A percentile compares a stretch with the other conserved stretches of the same genome.
phyloP scores from a whole-genome alignment of 2,329 filamentous ascomycete genomes.

The Colletotrichum sp. region DNA sequence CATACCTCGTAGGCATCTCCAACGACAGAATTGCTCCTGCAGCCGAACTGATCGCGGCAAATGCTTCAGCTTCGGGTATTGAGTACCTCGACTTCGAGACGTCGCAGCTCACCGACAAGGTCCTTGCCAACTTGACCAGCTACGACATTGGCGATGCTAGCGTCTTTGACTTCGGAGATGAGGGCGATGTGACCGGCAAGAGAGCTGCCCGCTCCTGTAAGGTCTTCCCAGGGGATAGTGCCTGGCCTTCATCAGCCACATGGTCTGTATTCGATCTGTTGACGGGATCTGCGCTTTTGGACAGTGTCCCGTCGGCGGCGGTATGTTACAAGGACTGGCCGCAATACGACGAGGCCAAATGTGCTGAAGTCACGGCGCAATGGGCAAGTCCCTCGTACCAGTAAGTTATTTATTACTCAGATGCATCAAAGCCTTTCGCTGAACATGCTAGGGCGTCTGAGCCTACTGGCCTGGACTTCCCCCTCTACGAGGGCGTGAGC shows the following conservation, averaged over 20 bases:
- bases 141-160: background rate
- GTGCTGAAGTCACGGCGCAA: conserved; percentile 32
- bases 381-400: conserved; percentile 23
- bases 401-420: conserved; percentile 20
- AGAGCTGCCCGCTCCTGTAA: conserved; percentile 9
- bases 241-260: background rate
- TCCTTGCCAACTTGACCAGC: background rate
- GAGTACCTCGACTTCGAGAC: background rate
- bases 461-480: conserved; percentile 59
- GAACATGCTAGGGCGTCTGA: background rate
- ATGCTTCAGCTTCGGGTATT: background rate
- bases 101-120: background rate
- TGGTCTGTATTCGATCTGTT: conserved; percentile 8
- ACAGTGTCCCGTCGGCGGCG: conserved; percentile 31
- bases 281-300: background rate
- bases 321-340: conserved; percentile 39
- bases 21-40: background rate
- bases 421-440: too few species aligned
- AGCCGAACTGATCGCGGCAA: background rate
- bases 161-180: background rate
- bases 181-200: background rate
- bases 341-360: conserved; percentile 40
- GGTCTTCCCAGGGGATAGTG: background rate
- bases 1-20: background rate
- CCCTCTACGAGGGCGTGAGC: conserved; percentile 52